Conservation (phyloP, 139 green algal species). For the Desmodesmus armatus region DNA sequence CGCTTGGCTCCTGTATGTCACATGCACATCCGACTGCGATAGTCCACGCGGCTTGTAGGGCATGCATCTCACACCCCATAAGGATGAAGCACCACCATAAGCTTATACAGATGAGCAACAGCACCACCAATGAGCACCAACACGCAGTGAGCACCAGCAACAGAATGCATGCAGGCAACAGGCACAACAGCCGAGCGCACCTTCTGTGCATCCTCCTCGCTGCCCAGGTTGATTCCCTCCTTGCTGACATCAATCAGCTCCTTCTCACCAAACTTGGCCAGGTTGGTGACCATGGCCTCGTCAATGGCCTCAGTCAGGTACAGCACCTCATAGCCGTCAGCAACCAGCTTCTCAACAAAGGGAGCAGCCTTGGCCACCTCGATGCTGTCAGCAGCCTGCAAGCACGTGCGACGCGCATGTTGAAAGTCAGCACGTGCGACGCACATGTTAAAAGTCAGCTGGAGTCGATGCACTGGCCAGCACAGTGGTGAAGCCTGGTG, state of each 20-base stretch:
- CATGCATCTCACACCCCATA: too few relatives aligned
- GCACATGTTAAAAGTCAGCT: too few relatives aligned
- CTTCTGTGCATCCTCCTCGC: constrained; percentile 58
- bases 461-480: too few relatives aligned
- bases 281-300: constrained; percentile 89
- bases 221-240: constrained; percentile 89
- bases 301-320: constrained; percentile 97
- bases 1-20: not conserved
- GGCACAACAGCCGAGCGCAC: not conserved
- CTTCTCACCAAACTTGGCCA: constrained; percentile 87
- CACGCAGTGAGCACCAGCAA: not conserved
- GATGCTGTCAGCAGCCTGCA: constrained; percentile 55
- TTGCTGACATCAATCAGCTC: constrained; percentile 94
- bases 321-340: constrained; percentile 92
- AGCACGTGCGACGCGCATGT: constrained; percentile 39
- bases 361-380: constrained; percentile 75
- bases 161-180: not conserved
- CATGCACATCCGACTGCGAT: too few relatives aligned
- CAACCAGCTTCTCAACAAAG: constrained; percentile 90
- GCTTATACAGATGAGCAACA: too few relatives aligned
- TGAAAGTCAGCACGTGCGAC: too few relatives aligned
- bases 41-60: too few relatives aligned
- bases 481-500: too few relatives aligned
- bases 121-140: too few relatives aligned
- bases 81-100: too few relatives aligned